Evolutionary conservation across 306 rosid species (phyloP).

Genomic region (Inga leiocalycina): DNA sequence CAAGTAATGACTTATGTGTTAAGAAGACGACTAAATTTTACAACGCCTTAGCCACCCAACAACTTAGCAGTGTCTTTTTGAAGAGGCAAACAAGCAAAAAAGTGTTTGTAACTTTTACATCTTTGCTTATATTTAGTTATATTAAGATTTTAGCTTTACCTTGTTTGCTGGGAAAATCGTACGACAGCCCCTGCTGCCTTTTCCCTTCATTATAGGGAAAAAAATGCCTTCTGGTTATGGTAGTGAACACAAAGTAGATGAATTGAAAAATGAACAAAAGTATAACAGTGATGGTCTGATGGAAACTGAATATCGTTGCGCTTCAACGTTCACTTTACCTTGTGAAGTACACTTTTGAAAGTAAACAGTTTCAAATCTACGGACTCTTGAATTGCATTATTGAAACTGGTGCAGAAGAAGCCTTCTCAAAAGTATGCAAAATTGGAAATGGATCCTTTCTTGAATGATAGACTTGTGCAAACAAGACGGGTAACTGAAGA

Average conservation of each 20-base stretch:
- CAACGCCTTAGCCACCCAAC: background rate
- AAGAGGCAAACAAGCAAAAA: background rate
- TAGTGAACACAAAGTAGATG: background rate
- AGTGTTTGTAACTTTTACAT: background rate
- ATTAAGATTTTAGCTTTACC: background rate
- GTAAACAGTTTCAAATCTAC: no score
- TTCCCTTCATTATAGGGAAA: background rate
- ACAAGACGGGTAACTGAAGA: background rate
- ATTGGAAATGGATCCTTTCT: background rate
- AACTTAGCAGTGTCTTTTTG: background rate
- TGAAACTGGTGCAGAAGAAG: no score
- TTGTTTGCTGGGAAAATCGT: background rate
- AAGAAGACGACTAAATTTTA: background rate
- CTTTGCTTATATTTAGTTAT: background rate
- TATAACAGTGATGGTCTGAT: background rate
- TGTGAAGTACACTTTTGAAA: background rate
- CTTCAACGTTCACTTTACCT: no score
- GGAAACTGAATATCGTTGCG: background rate
- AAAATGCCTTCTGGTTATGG: background rate
- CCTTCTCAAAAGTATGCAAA: background rate
- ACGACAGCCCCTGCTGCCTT: background rate
- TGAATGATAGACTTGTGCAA: background rate
- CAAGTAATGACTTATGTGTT: background rate
- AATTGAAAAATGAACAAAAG: background rate
- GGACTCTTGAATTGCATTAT: no score